Base-by-base conservation (phyloP, 2,329 filamentous ascomycete species). In the Pestalotiopsis sp. region DNA sequence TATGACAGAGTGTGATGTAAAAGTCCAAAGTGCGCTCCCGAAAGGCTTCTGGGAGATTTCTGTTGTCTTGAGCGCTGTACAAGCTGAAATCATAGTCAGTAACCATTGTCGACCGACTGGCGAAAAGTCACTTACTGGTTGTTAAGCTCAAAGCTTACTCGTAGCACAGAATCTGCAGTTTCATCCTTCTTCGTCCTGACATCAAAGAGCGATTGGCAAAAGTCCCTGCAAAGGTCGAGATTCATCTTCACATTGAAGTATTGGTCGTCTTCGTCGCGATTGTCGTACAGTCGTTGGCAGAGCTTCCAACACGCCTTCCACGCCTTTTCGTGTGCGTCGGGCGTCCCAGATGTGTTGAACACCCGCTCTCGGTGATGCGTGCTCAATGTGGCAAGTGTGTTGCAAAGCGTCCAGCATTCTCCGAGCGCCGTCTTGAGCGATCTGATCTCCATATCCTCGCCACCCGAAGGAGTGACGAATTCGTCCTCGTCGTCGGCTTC, bases 301-400 rank as follows among this genome's bases (percentile, higher is more conserved):
- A 98, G 84, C 74, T 92, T 92, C 95, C 95, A 98, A 81, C 95
- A 98, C 70, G 92, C 93, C 79, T 93, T 94, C 95, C 95, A 98
- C 0, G 95, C 94, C 74, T 92, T 91, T 77, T 97, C 93, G 76
- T 97, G 93, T 36, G 91, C 88, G 72, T 94, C 91, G 0, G 92
- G 91, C 12, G 89, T 91, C 13, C 90, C 91, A 1, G 92, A 91
- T 73, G 88, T 92, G 78, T 89, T 90, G 79, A 96, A 95, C 39
- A 94, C 91, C 23, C 93, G 87, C 73, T 93, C 88, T 36, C 94
- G 90, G 76, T 97, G 93, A 71, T 92, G 92, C 20, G 93, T 95
- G 79, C 94, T 97, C 20, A 97, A 85, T 71, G 88, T 93, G 25
- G 94, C 93, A 39, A 98, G 83, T 0, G 94, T 97, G 77, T 97